phyloP scores from a whole-genome alignment of 768 basidiomycete species.

The Lactifluus hygrophoroides region DNA sequence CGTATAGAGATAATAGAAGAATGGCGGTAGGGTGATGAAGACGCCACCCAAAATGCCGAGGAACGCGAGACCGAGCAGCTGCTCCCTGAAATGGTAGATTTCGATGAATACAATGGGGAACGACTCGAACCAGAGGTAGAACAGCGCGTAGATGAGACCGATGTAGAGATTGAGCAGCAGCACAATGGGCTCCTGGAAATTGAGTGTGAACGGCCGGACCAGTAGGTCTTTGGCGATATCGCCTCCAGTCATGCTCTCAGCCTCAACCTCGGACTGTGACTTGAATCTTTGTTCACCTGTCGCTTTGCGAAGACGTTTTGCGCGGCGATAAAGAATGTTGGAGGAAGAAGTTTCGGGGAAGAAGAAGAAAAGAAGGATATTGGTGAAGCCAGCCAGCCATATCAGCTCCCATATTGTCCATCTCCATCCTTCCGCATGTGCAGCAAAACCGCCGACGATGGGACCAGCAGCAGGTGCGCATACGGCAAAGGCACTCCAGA shows the following conservation, averaged over 20 bases:
- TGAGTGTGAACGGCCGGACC: constrained; percentile 28
- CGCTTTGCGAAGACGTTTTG: constrained; percentile 25
- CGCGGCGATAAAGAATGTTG: constrained; percentile 29
- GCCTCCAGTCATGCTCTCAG: constrained; percentile 19
- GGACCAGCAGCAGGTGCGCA: constrained; percentile 27
- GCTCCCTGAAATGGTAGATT: constrained; percentile 28
- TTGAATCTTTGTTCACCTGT: constrained; percentile 26
- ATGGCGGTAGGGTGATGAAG: constrained; percentile 4
- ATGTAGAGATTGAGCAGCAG: constrained; percentile 28
- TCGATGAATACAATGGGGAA: constrained; percentile 30
- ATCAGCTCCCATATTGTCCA: constrained; percentile 30
- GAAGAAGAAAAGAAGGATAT: constrained; percentile 25
- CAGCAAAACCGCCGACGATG: constrained; percentile 30
- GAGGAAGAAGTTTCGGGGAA: constrained; percentile 28
- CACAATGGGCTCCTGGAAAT: constrained; percentile 28
- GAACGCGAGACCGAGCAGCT: constrained; percentile 28
- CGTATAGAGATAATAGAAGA: constrained; percentile 12
- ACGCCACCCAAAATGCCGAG: constrained; percentile 19
- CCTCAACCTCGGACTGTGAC: constrained; percentile 25
- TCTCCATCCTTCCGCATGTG: constrained; percentile 27
- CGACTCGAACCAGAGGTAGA: constrained; percentile 31
- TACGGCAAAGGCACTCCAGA: constrained; percentile 26
- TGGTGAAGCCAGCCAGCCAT: constrained; percentile 27
- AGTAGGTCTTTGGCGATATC: constrained; percentile 24
- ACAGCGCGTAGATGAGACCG: constrained; percentile 27